These are phyloP conservation scores for Chlorencoelia australis DNA, from an alignment of 2,329 filamentous ascomycete genomes.

Conservation along the genomic window DNA sequence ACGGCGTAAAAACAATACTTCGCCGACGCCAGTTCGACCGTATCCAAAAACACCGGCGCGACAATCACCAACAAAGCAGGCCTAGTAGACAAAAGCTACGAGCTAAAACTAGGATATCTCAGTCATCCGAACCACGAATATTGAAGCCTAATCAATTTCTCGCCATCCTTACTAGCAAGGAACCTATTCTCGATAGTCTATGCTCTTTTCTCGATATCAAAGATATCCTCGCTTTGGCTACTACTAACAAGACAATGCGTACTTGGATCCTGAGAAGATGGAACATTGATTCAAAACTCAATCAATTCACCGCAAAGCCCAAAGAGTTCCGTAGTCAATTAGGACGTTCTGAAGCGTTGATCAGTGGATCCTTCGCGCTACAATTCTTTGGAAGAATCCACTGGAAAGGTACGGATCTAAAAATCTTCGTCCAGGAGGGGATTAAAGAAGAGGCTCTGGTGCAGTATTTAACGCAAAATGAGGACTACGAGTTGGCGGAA, in stretches of 20 bases:
- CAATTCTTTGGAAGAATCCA: constrained; percentile 7
- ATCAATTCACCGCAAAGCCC: neutral
- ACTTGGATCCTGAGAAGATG: neutral
- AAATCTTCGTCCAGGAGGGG: constrained; percentile 3
- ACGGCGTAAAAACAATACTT: too few relatives aligned
- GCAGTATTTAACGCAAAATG: too few relatives aligned
- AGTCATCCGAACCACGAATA: too few relatives aligned
- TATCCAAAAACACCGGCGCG: too few relatives aligned
- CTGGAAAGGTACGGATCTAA: constrained; percentile 6
- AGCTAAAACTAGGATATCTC: too few relatives aligned
- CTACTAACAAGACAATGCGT: neutral
- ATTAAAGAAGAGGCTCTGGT: too few relatives aligned
- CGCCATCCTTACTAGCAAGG: too few relatives aligned
- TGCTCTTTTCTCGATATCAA: neutral
- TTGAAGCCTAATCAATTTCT: too few relatives aligned
- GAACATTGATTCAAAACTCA: neutral
- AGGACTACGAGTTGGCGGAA: too few relatives aligned
- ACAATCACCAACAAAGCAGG: too few relatives aligned
- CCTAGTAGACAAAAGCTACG: too few relatives aligned
- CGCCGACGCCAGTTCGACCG: too few relatives aligned
- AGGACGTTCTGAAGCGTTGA: constrained; percentile 1
- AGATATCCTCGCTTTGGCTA: neutral
- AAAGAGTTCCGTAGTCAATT: constrained; percentile 1
- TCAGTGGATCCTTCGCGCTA: constrained; percentile 8
- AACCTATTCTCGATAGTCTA: neutral